Evolutionary conservation across 2,329 filamentous ascomycete species (phyloP).

Genomic region (Tetracladium maxilliforme): DNA sequence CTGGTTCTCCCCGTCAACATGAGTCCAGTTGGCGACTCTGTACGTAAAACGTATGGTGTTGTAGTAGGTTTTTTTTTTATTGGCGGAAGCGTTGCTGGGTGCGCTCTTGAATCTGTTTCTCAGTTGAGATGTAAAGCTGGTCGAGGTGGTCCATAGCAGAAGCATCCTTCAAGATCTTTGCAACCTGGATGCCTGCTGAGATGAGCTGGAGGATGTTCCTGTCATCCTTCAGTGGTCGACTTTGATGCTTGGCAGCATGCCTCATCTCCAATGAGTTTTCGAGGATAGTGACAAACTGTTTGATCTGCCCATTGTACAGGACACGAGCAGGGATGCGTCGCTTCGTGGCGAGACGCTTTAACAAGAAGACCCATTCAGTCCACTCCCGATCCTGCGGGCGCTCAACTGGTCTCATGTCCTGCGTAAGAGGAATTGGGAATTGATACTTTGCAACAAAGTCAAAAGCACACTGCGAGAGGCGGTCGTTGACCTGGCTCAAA

Average conservation of each 20-base stretch:
- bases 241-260: constrained; percentile 72
- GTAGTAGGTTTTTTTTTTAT: too few relatives aligned
- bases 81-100: constrained; percentile 11
- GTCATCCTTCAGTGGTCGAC: constrained; percentile 73
- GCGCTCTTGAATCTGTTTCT: constrained; percentile 62
- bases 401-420: constrained; percentile 66
- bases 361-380: constrained; percentile 83
- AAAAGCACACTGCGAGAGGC: constrained; percentile 72
- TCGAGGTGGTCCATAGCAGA: constrained; percentile 73
- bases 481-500: constrained; percentile 67
- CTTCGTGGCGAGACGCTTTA: constrained; percentile 77
- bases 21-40: too few relatives aligned
- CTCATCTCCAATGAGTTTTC: constrained; percentile 84
- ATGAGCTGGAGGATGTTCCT: constrained; percentile 79
- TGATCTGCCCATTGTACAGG: constrained; percentile 80
- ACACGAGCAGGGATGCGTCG: constrained; percentile 72
- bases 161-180: constrained; percentile 75
- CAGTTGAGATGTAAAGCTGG: constrained; percentile 67
- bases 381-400: constrained; percentile 68
- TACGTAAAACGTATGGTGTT: too few relatives aligned
- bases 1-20: too few relatives aligned
- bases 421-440: constrained; percentile 73
- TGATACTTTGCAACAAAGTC: constrained; percentile 87
- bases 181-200: constrained; percentile 74
- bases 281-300: constrained; percentile 76